Base-by-base conservation (phyloP, 2,329 filamentous ascomycete species). In the Saccharata proteae region DNA sequence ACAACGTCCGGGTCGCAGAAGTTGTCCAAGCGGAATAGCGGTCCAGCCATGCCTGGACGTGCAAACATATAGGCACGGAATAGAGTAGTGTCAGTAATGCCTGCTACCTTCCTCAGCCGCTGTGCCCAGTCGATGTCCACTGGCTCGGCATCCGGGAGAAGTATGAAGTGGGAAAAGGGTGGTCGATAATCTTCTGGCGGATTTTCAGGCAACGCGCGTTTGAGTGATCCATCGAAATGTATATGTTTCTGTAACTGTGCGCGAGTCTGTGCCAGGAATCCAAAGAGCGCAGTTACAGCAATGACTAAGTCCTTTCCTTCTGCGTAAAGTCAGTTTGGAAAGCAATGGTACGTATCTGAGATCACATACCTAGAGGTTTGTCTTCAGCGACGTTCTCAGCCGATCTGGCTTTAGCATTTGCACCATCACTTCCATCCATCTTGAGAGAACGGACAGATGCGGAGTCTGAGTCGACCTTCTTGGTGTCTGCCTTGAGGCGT, bases 1-100 rank as follows among this genome's bases (percentile, higher is more conserved):
- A 98, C 88, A 3, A 96, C 90, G 17, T 83, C 79, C 0, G 90
- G 88, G 45, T 98, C 88, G 54, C 90, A 96, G 51, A 94, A 96
- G 53, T 98, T 98, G 49, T 86, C 79, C 30, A 96, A 83, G 15
- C 90, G 84, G 61, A 98, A 96, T 0, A 98, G 69, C 0, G 86
- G 83, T 2, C 82, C 81, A 3, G 85, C 85, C 8, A 98, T 65
- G 5, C 79, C 75, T 4, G 90, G 88, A 6, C 77, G 77, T 4
- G 80, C 84, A 47, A 88, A 84, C 86, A 98, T 96, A 54, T 93
- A 92, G 0, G 84, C 80, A 11, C 88, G 75, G 62, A 98, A 96
- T 0, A 98, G 68, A 1, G 86, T 88, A 1, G 90, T 98, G 49
- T 98, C 90, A 5, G 96, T 84, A 3, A 94, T 62, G 29, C 73